Evolutionary conservation across 805 yeast species (phyloP).

Genomic region (Yamadazyma paraphyllophila): DNA sequence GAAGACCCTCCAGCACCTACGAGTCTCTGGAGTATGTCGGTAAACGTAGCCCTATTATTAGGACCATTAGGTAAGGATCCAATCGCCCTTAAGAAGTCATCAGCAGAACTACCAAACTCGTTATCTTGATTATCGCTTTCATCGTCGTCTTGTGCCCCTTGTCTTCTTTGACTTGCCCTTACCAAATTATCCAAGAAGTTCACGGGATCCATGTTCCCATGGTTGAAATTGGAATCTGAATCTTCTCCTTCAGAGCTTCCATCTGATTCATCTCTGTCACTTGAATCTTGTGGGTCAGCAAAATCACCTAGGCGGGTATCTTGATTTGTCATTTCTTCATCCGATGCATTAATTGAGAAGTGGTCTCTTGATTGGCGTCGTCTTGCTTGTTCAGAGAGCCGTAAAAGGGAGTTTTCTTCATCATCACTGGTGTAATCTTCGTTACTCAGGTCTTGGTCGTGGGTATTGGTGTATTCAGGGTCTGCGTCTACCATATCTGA

Average conservation of each 20-base stretch:
- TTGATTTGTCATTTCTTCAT: not conserved
- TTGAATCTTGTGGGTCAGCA: too few species aligned
- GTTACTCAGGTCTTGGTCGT: not conserved
- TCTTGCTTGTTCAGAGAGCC: conserved; percentile 39
- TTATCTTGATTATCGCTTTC: conserved; percentile 11
- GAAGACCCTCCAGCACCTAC: conserved; percentile 29
- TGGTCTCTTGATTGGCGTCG: conserved; percentile 11
- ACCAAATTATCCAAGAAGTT: not conserved
- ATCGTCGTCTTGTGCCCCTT: conserved; percentile 15
- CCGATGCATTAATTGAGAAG: not conserved
- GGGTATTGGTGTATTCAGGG: too few species aligned
- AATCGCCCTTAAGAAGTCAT: conserved; percentile 27
- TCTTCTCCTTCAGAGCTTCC: not conserved
- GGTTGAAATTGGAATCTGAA: not conserved
- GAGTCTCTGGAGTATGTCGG: conserved; percentile 33
- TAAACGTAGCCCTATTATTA: conserved; percentile 18
- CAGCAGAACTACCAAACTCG: conserved; percentile 18
- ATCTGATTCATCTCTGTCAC: not conserved
- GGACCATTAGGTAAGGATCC: conserved; percentile 14
- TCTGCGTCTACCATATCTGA: conserved; percentile 12
- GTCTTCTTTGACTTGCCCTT: not conserved
- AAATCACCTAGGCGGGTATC: too few species aligned
- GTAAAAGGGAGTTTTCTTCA: conserved; percentile 28
- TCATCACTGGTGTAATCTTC: conserved; percentile 11
- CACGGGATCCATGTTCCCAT: not conserved